A percentile compares a stretch with the other conserved stretches of the same genome.
phyloP scores from a whole-genome alignment of 345 rosid species.

The Rubroshorea leprosula region DNA sequence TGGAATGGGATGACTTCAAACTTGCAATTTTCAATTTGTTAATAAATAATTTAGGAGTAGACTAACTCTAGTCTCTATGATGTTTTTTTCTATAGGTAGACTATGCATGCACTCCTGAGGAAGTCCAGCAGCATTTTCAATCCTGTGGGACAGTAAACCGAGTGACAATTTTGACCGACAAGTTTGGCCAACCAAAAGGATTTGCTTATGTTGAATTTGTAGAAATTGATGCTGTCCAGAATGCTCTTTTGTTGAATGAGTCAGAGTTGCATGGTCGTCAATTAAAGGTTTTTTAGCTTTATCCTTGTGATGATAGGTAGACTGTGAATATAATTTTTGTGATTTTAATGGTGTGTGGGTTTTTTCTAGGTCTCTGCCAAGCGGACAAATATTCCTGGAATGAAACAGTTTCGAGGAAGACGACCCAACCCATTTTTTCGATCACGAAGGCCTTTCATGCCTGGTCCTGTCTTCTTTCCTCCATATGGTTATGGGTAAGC shows the following conservation, averaged over 20 bases:
- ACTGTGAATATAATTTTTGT: not conserved
- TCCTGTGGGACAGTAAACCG: slow-evolving; percentile 98
- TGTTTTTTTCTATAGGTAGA: slow-evolving; percentile 62
- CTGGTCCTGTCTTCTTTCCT: slow-evolving; percentile 57
- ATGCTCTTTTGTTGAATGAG: slow-evolving; percentile 89
- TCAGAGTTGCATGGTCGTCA: slow-evolving; percentile 97
- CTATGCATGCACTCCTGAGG: slow-evolving; percentile 95
- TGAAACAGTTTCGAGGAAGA: slow-evolving; percentile 94
- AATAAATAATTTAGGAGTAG: not conserved
- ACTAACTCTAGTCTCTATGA: slow-evolving; percentile 5
- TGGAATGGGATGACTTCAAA: not conserved
- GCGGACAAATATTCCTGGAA: slow-evolving; percentile 92
- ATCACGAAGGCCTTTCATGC: slow-evolving; percentile 77
- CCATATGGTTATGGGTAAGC: slow-evolving; percentile 80
- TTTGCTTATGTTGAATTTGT: slow-evolving; percentile 98
- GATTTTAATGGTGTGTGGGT: slow-evolving; percentile 13
- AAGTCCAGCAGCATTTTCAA: slow-evolving; percentile 97
- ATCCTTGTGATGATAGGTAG: not conserved
- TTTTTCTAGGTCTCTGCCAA: slow-evolving; percentile 80
- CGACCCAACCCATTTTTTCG: slow-evolving; percentile 58
- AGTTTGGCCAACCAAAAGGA: slow-evolving; percentile 99
- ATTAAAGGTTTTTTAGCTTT: slow-evolving; percentile 54
- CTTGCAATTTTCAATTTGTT: not conserved
- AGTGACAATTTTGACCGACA: slow-evolving; percentile 96
- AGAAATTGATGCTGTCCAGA: slow-evolving; percentile 89